These are phyloP conservation scores for Leptosphaerulina australis DNA, from an alignment of 2,329 filamentous ascomycete genomes.

Conservation along the genomic window DNA sequence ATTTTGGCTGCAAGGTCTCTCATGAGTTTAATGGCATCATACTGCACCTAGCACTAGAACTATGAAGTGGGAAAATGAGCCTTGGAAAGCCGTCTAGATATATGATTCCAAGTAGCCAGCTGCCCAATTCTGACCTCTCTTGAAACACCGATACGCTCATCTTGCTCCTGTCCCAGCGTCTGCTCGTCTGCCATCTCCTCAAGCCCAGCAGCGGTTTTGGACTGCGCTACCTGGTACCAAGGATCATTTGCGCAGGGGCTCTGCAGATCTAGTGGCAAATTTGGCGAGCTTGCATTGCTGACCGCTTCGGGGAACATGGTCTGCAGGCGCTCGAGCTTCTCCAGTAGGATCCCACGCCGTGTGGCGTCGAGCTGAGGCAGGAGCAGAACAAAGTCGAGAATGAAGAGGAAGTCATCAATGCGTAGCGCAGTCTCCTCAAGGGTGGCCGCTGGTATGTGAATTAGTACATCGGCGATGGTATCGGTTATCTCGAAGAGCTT, in stretches of 20 bases:
- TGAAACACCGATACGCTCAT: conserved; percentile 14
- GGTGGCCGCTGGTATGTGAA: conserved; percentile 57
- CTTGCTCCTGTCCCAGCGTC: conserved; percentile 1
- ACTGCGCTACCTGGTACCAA: conserved; percentile 45
- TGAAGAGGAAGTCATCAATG: conserved; percentile 61
- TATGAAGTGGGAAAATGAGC: conserved; percentile 23
- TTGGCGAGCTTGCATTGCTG: conserved; percentile 41
- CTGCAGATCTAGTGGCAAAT: conserved; percentile 38
- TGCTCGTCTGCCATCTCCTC: conserved; percentile 29
- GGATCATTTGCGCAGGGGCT: conserved; percentile 37
- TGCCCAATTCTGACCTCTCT: conserved; percentile 26
- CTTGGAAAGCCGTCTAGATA: conserved; percentile 40
- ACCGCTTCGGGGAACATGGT: conserved; percentile 45
- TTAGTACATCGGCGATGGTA: conserved; percentile 63
- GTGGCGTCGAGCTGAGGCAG: conserved; percentile 57
- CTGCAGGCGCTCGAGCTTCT: conserved; percentile 50
- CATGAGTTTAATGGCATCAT: no score
- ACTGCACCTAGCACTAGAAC: no score
- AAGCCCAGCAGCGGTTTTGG: conserved; percentile 39
- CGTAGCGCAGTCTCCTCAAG: conserved; percentile 55
- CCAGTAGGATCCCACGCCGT: conserved; percentile 53
- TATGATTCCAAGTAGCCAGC: conserved; percentile 43
- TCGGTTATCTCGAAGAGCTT: conserved; percentile 67
- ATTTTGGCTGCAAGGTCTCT: no score
- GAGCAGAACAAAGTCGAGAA: conserved; percentile 58